A percentile compares a stretch with the other conserved stretches of the same genome.
phyloP scores from a whole-genome alignment of 2,329 filamentous ascomycete genomes.

The Sporothrix inflata region DNA sequence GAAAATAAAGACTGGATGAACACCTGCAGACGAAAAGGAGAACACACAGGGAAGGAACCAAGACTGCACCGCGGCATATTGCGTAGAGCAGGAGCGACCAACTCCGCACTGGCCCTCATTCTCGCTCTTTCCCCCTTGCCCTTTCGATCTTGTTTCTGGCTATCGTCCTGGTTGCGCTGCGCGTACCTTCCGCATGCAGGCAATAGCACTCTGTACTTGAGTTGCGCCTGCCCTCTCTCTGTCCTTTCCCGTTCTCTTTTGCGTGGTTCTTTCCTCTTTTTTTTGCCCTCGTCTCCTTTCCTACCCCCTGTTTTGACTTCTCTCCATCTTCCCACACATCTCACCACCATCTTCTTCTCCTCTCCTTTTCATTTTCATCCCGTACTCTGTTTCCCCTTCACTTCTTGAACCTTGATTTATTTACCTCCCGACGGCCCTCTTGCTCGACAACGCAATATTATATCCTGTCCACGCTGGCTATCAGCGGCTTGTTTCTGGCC shows the following conservation, averaged over 20 bases:
- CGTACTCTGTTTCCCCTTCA: background rate
- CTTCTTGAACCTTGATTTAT: background rate
- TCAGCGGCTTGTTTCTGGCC: background rate
- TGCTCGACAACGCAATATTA: background rate
- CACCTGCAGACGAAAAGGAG: conserved; percentile 15
- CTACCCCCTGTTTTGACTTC: background rate
- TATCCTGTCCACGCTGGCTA: background rate
- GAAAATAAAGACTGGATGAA: conserved; percentile 22
- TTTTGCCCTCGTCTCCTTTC: background rate
- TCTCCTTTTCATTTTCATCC: background rate
- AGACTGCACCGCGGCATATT: background rate
- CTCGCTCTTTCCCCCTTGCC: background rate
- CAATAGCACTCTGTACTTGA: background rate
- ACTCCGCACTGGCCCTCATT: background rate
- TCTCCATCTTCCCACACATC: background rate
- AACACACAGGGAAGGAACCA: background rate
- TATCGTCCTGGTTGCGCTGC: background rate
- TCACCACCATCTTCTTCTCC: conserved; percentile 3
- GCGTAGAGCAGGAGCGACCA: conserved; percentile 4
- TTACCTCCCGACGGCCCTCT: background rate
- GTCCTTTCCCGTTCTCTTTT: background rate
- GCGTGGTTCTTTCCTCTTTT: background rate
- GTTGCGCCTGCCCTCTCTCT: background rate
- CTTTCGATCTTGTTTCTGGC: background rate
- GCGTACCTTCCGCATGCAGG: conserved; percentile 20